Evolutionary conservation across 805 yeast species (phyloP).

Genomic region (Spathaspora boniae): DNA sequence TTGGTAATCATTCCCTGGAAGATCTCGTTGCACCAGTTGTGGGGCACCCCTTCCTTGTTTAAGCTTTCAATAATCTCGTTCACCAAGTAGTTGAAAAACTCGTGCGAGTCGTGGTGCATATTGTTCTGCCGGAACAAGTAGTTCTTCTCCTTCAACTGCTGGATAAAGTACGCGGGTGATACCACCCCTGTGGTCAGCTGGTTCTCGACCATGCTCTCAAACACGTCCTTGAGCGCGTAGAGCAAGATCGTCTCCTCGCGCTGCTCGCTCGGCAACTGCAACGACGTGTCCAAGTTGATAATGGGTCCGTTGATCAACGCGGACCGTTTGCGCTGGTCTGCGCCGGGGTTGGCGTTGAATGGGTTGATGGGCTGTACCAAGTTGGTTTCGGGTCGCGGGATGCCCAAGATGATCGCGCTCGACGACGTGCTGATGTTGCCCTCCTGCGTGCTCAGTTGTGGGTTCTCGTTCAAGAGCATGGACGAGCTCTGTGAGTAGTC

Average conservation of each 20-base stretch:
- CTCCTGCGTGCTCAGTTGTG: constrained; percentile 12
- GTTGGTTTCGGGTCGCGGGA: constrained; percentile 37
- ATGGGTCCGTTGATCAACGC: constrained; percentile 83
- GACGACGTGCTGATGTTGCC: constrained; percentile 27
- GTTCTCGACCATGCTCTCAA: constrained; percentile 78
- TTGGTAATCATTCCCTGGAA: constrained; percentile 85
- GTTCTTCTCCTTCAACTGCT: constrained; percentile 75
- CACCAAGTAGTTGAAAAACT: constrained; percentile 81
- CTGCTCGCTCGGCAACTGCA: constrained; percentile 38
- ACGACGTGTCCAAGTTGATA: constrained; percentile 70
- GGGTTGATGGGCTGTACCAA: constrained; percentile 34
- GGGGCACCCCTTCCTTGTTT: constrained; percentile 31
- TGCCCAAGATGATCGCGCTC: constrained; percentile 36
- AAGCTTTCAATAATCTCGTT: constrained; percentile 65
- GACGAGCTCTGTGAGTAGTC: constrained; percentile 36
- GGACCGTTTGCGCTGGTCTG: constrained; percentile 73
- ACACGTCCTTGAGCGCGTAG: constrained; percentile 77
- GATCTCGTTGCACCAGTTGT: constrained; percentile 59
- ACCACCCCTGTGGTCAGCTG: constrained; percentile 72
- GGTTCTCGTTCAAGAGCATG: constrained; percentile 23
- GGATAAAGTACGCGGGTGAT: constrained; percentile 73
- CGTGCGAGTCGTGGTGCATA: constrained; percentile 99
- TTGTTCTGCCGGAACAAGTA: constrained; percentile 75
- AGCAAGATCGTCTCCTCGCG: constrained; percentile 28
- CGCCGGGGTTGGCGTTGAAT: constrained; percentile 40